These are phyloP conservation scores for Stephania yunnanensis DNA, from an alignment of 164 flowering plant species.

Conservation along the genomic window DNA sequence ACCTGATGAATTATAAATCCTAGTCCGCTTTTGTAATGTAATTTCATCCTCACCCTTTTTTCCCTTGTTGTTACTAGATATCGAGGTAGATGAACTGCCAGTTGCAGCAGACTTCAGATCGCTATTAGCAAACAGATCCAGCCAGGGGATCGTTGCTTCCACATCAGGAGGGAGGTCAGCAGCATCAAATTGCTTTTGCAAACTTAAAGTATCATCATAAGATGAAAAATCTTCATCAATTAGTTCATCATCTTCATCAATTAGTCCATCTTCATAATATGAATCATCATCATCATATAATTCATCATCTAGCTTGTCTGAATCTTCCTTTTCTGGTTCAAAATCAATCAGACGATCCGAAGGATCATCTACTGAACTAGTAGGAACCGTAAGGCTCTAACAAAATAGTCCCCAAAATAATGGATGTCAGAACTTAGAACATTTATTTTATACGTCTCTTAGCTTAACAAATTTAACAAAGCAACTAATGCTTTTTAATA, in stretches of 20 bases:
- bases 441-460: not conserved
- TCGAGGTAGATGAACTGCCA: conserved; percentile 19
- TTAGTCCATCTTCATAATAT: not conserved
- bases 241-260: conserved; percentile 1
- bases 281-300: conserved; percentile 2
- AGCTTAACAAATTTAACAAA: not conserved
- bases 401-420: conserved; percentile 13
- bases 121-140: conserved; percentile 6
- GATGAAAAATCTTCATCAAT: conserved; percentile 4
- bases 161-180: conserved; percentile 21
- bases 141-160: conserved; percentile 20
- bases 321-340: not conserved
- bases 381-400: conserved; percentile 2
- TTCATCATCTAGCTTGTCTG: not conserved
- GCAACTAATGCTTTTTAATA: not conserved
- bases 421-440: not conserved
- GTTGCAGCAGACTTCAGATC: conserved; percentile 4
- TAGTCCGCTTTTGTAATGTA: conserved; percentile 1
- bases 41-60: conserved; percentile 8
- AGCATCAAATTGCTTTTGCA: conserved; percentile 23
- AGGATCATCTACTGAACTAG: not conserved
- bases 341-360: not conserved
- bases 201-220: conserved; percentile 13
- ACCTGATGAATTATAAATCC: conserved; percentile 2
- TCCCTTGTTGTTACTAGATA: not conserved